Conservation (phyloP, 2,329 filamentous ascomycete genomes). For the Dryadomyces sulphureus region DNA sequence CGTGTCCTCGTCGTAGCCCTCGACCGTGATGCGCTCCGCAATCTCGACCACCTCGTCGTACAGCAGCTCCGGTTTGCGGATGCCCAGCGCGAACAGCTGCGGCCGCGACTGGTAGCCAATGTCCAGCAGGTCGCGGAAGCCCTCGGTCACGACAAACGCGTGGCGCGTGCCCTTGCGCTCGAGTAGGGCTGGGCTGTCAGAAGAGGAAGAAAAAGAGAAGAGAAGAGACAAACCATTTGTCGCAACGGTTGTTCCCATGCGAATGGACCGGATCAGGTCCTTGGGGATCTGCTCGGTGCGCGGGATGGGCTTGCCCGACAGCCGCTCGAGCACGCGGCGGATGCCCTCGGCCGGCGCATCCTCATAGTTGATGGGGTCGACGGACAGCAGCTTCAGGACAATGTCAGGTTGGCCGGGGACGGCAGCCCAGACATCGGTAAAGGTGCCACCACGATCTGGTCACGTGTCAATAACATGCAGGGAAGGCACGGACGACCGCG, state of each 20-base stretch:
- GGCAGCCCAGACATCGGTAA: constrained; percentile 13
- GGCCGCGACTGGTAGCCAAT: constrained; percentile 88
- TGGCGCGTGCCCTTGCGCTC: constrained; percentile 84
- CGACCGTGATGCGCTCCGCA: constrained; percentile 76
- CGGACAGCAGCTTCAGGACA: constrained; percentile 42
- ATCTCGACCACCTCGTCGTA: constrained; percentile 76
- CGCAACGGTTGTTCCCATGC: constrained; percentile 91
- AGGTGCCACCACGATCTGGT: constrained; percentile 8
- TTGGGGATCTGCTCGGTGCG: constrained; percentile 42
- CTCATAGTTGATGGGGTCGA: constrained; percentile 75
- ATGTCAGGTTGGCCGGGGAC: constrained; percentile 20
- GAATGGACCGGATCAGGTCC: constrained; percentile 37
- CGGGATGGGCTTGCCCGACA: constrained; percentile 56
- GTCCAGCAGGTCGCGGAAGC: constrained; percentile 73
- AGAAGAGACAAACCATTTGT: constrained; percentile 46
- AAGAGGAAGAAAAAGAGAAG: background rate
- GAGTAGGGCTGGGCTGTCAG: constrained; percentile 36
- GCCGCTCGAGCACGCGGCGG: constrained; percentile 68
- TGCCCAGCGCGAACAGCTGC: constrained; percentile 80
- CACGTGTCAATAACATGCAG: background rate
- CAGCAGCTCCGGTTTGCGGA: constrained; percentile 71
- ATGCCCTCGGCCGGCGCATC: constrained; percentile 88
- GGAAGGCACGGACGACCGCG: background rate
- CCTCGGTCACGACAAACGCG: constrained; percentile 75
- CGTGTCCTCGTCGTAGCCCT: constrained; percentile 31